Evolutionary conservation across 345 rosid species (phyloP).

Genomic region (Fremontodendron californicum): DNA sequence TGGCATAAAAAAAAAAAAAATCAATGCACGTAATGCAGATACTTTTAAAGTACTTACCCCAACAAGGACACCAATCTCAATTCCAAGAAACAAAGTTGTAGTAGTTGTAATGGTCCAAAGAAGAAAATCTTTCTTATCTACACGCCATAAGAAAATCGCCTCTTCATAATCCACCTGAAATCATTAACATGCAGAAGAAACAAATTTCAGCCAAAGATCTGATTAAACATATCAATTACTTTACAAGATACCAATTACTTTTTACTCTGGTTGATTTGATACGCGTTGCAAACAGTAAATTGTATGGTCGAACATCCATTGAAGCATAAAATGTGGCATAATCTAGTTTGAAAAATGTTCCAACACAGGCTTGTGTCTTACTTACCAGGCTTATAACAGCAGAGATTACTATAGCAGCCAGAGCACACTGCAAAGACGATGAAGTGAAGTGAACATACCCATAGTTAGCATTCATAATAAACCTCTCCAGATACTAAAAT

Average conservation of each 20-base stretch:
- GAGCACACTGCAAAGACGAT: constrained; percentile 63
- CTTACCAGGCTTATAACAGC: constrained; percentile 96
- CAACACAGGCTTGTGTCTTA: neutral
- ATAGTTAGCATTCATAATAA: constrained; percentile 25
- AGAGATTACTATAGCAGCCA: constrained; percentile 93
- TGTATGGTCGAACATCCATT: neutral
- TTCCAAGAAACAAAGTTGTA: constrained; percentile 84
- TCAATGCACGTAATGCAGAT: neutral
- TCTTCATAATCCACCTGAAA: constrained; percentile 91
- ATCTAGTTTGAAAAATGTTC: neutral
- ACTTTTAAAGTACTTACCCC: constrained; percentile 60
- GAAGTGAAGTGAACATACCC: constrained; percentile 16
- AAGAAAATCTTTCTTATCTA: constrained; percentile 93
- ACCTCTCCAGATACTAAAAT: neutral
- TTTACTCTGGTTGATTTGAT: neutral
- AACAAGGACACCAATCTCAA: constrained; percentile 95
- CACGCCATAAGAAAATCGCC: constrained; percentile 94
- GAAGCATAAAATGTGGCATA: neutral
- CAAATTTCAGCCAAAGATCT: neutral
- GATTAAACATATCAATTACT: neutral
- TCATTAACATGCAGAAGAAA: constrained; percentile 19
- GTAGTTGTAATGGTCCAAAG: constrained; percentile 85
- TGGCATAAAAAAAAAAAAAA: neutral
- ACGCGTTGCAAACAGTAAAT: neutral
- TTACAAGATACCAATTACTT: neutral